A percentile compares a stretch with the other conserved stretches of the same genome.
Evolutionary conservation across 1,139 yeast species (phyloP).

Genomic region (Casaregolazyma lundiana): DNA sequence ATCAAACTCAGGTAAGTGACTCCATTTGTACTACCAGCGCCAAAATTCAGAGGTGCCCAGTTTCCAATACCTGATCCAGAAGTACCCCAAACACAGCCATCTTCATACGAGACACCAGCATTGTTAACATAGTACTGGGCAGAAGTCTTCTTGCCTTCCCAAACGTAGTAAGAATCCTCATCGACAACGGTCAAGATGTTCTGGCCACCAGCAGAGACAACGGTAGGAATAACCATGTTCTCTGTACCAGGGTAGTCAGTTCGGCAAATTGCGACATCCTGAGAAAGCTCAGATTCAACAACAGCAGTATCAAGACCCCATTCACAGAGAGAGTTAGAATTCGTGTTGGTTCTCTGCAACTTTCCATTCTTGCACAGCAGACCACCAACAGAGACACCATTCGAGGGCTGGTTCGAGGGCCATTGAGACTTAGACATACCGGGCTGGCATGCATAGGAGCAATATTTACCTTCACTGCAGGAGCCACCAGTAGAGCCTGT

Average conservation of each 20-base stretch:
- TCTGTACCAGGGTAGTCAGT: slow-evolving; percentile 99
- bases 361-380: slow-evolving; percentile 70
- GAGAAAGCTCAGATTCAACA: slow-evolving; percentile 59
- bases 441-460: slow-evolving; percentile 94
- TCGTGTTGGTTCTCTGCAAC: slow-evolving; percentile 70
- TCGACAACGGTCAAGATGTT: slow-evolving; percentile 75
- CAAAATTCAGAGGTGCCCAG: slow-evolving; percentile 97
- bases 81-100: slow-evolving; percentile 93
- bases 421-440: slow-evolving; percentile 98
- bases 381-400: slow-evolving; percentile 91
- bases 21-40: slow-evolving; percentile 83
- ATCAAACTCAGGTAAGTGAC: slow-evolving; percentile 82
- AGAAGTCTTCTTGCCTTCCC: slow-evolving; percentile 82
- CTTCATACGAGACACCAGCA: slow-evolving; percentile 84
- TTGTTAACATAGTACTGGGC: slow-evolving; percentile 96
- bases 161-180: slow-evolving; percentile 66
- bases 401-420: slow-evolving; percentile 80
- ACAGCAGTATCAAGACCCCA: slow-evolving; percentile 72
- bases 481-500: slow-evolving; percentile 54
- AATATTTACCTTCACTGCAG: slow-evolving; percentile 85
- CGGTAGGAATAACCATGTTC: slow-evolving; percentile 93
- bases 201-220: slow-evolving; percentile 61
- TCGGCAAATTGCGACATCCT: slow-evolving; percentile 84
- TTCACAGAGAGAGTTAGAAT: slow-evolving; percentile 64
- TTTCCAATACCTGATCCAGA: slow-evolving; percentile 80